Percentiles rank a stretch among this genome's conserved stretches.
Evolutionary conservation across 2,329 filamentous ascomycete species (phyloP).

Genomic region (Fusarium caatingaense): DNA sequence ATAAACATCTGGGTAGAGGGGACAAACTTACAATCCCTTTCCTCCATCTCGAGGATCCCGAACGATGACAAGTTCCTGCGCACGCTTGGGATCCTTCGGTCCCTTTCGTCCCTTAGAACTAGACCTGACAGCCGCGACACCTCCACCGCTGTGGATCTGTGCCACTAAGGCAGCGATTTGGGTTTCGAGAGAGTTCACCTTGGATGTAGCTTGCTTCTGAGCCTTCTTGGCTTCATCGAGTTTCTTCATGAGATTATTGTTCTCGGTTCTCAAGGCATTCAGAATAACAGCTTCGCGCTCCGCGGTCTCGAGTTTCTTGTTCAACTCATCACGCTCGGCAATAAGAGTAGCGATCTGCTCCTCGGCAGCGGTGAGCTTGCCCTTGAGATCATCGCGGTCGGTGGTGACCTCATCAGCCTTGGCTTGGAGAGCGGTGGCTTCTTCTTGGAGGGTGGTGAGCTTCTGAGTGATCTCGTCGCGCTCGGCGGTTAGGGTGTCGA

Average conservation of each 20-base stretch:
- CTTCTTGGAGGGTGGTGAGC: conserved; percentile 31
- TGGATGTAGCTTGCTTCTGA: conserved; percentile 35
- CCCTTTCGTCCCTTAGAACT: conserved; percentile 34
- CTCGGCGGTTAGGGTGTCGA: conserved; percentile 31
- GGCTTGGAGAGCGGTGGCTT: conserved; percentile 28
- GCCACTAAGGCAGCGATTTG: conserved; percentile 40
- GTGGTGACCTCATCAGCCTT: conserved; percentile 33
- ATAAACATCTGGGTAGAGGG: fast-evolving
- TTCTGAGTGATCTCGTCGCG: conserved; percentile 43
- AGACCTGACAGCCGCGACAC: conserved; percentile 8
- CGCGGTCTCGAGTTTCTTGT: conserved; percentile 39
- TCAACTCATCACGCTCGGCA: conserved; percentile 28
- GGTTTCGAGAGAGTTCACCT: conserved; percentile 34
- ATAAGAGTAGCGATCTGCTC: conserved; percentile 27
- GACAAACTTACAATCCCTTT: conserved; percentile 41
- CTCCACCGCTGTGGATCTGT: conserved; percentile 30
- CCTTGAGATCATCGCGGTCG: conserved; percentile 34
- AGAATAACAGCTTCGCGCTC: conserved; percentile 40
- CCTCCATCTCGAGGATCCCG: conserved; percentile 38
- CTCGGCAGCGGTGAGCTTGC: conserved; percentile 29
- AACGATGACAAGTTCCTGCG: conserved; percentile 44
- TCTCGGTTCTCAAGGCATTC: conserved; percentile 39
- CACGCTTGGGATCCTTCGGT: conserved; percentile 42
- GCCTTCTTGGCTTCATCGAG: conserved; percentile 41
- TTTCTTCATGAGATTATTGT: conserved; percentile 42